These are phyloP conservation scores for Taphrina flavorubra DNA, from an alignment of 1,139 yeast species.

Conservation along the genomic window DNA sequence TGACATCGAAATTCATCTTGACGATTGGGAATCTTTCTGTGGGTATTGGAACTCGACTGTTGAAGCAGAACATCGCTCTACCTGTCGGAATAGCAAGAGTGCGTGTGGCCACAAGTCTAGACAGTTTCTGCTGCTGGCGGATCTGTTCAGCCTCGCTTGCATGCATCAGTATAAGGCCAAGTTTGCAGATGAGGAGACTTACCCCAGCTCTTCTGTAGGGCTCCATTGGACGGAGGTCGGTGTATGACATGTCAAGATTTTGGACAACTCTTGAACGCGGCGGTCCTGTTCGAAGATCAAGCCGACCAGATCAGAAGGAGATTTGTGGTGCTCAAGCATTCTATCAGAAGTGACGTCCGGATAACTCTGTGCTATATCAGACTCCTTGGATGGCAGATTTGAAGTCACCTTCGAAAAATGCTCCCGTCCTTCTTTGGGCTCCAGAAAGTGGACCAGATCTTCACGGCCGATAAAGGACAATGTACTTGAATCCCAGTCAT, in stretches of 20 bases:
- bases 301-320: background rate
- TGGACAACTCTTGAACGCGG: conserved; percentile 76
- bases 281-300: conserved; percentile 77
- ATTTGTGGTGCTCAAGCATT: background rate
- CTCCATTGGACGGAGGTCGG: conserved; percentile 48
- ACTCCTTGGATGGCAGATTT: background rate
- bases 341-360: background rate
- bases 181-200: background rate
- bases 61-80: conserved; percentile 72
- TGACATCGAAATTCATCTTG: conserved; percentile 69
- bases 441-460: conserved; percentile 58
- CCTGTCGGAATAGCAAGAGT: conserved; percentile 81
- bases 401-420: background rate
- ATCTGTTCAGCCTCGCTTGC: conserved; percentile 65
- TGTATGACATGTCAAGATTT: conserved; percentile 71
- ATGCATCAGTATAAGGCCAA: background rate
- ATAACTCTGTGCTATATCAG: background rate
- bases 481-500: conserved; percentile 51
- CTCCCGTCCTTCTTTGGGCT: background rate
- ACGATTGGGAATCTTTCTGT: conserved; percentile 88
- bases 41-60: conserved; percentile 74
- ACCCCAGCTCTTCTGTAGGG: conserved; percentile 53
- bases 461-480: conserved; percentile 69
- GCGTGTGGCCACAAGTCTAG: conserved; percentile 68
- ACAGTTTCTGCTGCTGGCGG: conserved; percentile 65